phyloP scores from a whole-genome alignment of 1,284 basidiomycete species.

The Microbotryum violaceum region DNA sequence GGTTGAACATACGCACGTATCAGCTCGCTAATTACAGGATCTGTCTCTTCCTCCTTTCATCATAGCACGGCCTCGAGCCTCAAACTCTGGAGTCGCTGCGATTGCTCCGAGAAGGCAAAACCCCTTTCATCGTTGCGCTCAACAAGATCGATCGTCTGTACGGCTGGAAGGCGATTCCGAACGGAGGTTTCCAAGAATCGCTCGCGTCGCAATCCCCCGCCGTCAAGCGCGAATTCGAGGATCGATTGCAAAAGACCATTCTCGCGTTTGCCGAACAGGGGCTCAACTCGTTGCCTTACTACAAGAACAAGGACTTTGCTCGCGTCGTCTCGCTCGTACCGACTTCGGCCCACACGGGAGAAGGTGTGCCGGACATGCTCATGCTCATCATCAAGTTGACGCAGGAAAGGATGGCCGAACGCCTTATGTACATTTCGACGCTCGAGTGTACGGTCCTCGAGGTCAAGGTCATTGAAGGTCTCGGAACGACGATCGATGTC shows the following conservation, averaged over 20 bases:
- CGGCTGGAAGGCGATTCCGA: conserved; percentile 84
- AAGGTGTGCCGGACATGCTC: conserved; percentile 99
- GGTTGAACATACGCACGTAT: background rate
- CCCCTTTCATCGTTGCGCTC: conserved; percentile 96
- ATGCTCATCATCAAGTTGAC: conserved; percentile 95
- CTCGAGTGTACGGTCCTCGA: conserved; percentile 98
- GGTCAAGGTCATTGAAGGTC: conserved; percentile 97
- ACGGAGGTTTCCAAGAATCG: conserved; percentile 86
- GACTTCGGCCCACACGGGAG: conserved; percentile 94
- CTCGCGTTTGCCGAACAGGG: conserved; percentile 96
- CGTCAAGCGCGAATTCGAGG: conserved; percentile 88
- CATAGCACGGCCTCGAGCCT: conserved; percentile 86
- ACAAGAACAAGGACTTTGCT: conserved; percentile 94
- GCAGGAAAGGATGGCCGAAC: conserved; percentile 95
- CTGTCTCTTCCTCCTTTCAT: background rate
- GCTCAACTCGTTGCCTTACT: conserved; percentile 89
- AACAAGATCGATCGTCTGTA: conserved; percentile 99
- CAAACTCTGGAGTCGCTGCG: conserved; percentile 96
- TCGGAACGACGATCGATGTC: conserved; percentile 97
- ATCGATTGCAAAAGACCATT: conserved; percentile 75
- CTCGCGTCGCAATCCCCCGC: conserved; percentile 73
- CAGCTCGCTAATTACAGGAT: background rate
- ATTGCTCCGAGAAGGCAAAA: conserved; percentile 85
- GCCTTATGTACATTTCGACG: conserved; percentile 96
- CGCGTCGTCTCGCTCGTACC: conserved; percentile 94